These are phyloP conservation scores for Samsoniella hepiali DNA, from an alignment of 2,329 filamentous ascomycete species.

Conservation along the genomic window DNA sequence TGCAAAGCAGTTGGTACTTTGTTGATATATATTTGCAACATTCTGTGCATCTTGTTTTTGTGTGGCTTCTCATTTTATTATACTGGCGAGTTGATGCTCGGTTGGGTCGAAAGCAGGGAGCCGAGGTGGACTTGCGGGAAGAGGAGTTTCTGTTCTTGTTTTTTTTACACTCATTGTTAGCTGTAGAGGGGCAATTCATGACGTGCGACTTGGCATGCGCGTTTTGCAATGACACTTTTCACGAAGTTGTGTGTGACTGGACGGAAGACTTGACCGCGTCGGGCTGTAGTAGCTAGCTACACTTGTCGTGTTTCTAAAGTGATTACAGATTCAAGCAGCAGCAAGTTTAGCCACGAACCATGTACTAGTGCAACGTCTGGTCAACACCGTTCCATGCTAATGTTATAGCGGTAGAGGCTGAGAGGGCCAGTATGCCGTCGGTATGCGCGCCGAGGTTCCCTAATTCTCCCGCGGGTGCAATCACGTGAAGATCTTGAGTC, in stretches of 20 bases:
- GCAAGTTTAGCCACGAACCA: too few relatives aligned
- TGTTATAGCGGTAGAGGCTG: neutral
- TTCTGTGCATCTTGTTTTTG: neutral
- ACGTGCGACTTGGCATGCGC: neutral
- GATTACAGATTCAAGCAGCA: too few relatives aligned
- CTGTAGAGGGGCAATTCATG: neutral
- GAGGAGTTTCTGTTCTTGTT: neutral
- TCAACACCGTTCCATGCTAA: neutral
- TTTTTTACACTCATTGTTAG: neutral
- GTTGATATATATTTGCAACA: conserved; percentile 14
- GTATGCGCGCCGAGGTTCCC: neutral
- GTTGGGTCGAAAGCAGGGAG: neutral
- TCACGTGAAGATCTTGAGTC: neutral
- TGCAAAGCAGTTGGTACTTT: conserved; percentile 3
- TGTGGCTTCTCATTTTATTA: neutral
- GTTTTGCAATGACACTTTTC: neutral
- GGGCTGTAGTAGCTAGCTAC: neutral
- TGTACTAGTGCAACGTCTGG: neutral
- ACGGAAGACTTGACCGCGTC: neutral
- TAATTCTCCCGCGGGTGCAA: neutral
- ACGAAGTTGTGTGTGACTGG: neutral
- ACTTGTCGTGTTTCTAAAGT: neutral
- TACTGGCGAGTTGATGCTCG: neutral
- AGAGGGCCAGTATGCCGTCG: neutral
- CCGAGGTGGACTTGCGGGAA: neutral